These are phyloP conservation scores for Umbelopsis vinacea DNA, from an alignment of 192 early-diverging fungal species.

Conservation along the genomic window DNA sequence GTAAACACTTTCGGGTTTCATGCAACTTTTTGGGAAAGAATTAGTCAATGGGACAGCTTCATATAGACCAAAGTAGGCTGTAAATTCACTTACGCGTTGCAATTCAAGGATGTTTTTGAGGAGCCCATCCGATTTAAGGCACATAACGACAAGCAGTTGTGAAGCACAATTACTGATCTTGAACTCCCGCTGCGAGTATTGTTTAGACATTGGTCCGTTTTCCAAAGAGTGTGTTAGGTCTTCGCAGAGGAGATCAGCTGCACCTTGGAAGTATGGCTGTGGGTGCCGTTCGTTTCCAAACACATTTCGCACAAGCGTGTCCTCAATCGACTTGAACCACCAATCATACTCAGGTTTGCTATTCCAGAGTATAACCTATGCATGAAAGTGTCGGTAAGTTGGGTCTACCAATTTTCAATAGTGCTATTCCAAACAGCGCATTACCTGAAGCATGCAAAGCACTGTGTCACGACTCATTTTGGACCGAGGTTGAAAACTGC, in stretches of 20 bases:
- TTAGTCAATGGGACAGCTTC: background rate
- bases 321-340: slow-evolving; percentile 46
- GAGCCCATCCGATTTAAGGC: slow-evolving; percentile 27
- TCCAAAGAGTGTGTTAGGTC: slow-evolving; percentile 39
- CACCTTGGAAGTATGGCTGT: slow-evolving; percentile 41
- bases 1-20: slow-evolving; percentile 40
- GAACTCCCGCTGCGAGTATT: slow-evolving; percentile 49
- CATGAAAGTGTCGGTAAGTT: background rate
- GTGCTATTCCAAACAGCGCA: background rate
- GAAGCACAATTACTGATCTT: slow-evolving; percentile 37
- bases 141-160: slow-evolving; percentile 44
- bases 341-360: slow-evolving; percentile 17
- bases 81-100: slow-evolving; percentile 32
- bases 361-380: slow-evolving; percentile 48
- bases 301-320: slow-evolving; percentile 26
- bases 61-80: background rate
- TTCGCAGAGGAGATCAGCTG: slow-evolving; percentile 36
- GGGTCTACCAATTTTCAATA: background rate
- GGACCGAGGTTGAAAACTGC: slow-evolving; percentile 25
- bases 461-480: slow-evolving; percentile 44
- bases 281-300: slow-evolving; percentile 13
- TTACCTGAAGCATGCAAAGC: slow-evolving; percentile 45
- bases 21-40: slow-evolving; percentile 29
- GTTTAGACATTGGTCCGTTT: slow-evolving; percentile 25
- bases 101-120: slow-evolving; percentile 32